A percentile compares a stretch with the other conserved stretches of the same genome.
Conservation (phyloP, 306 rosid species). For the Sophora flavescens region DNA sequence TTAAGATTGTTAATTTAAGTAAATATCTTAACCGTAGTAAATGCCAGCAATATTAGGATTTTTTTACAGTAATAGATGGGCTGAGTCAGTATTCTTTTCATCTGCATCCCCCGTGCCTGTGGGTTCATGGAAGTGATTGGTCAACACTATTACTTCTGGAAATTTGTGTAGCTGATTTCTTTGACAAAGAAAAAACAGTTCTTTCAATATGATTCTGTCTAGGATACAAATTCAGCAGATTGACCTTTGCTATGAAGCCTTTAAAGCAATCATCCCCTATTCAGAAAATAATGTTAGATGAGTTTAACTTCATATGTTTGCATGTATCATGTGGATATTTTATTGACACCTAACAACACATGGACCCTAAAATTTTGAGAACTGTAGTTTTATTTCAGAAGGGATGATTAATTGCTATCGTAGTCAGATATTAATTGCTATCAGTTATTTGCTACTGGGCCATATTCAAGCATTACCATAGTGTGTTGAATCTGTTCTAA, state of each 20-base stretch:
- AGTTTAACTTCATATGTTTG: not conserved
- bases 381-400: not conserved
- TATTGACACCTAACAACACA: not conserved
- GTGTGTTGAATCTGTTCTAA: not conserved
- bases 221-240: conserved; percentile 4
- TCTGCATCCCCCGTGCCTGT: not conserved
- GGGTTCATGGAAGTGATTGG: conserved; percentile 16
- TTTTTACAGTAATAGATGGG: not conserved
- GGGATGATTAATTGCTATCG: not conserved
- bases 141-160: not conserved
- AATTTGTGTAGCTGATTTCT: conserved; percentile 19
- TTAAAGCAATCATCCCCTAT: not conserved
- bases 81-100: not conserved
- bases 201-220: conserved; percentile 2
- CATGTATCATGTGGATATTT: conserved; percentile 4
- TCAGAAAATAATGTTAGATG: conserved; percentile 1
- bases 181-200: conserved; percentile 2
- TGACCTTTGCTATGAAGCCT: not conserved
- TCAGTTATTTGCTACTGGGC: conserved; percentile 4
- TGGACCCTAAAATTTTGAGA: not conserved
- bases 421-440: conserved; percentile 1
- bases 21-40: not conserved
- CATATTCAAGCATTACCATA: not conserved
- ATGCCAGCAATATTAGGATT: conserved; percentile 32
- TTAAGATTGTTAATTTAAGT: conserved; percentile 18